These are phyloP conservation scores for Colletotrichum phormii DNA, from an alignment of 2,329 filamentous ascomycete species.

Conservation along the genomic window DNA sequence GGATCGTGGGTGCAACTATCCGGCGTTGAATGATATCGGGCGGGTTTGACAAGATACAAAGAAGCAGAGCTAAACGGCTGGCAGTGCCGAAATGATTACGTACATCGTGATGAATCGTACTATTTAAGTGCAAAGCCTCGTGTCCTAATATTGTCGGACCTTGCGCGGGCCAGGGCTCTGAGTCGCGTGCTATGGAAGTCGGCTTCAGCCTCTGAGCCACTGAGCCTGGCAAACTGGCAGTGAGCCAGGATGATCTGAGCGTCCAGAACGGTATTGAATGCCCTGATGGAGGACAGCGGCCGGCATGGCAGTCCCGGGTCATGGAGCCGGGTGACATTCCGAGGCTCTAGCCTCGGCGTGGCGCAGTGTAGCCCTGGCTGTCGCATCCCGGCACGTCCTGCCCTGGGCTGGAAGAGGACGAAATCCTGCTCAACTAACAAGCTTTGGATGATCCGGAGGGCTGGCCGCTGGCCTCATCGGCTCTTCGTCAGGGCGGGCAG, in stretches of 20 bases:
- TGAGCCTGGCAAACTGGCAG: not conserved
- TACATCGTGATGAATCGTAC: constrained; percentile 9
- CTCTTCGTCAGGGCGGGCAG: constrained; percentile 1
- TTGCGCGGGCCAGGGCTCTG: constrained; percentile 25
- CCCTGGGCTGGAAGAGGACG: not conserved
- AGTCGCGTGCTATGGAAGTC: constrained; percentile 19
- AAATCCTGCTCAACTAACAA: constrained; percentile 3
- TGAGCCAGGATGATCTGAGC: constrained; percentile 2
- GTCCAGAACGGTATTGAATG: constrained; percentile 1
- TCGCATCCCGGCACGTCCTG: constrained; percentile 20
- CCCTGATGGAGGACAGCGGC: constrained; percentile 24
- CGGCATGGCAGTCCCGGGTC: constrained; percentile 23
- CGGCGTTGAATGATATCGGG: not conserved
- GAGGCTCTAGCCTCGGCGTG: constrained; percentile 30
- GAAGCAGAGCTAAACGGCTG: not conserved
- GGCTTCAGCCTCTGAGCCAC: constrained; percentile 20
- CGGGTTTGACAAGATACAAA: not conserved
- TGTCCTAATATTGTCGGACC: constrained; percentile 2
- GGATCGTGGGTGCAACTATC: not conserved
- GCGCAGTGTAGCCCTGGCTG: constrained; percentile 24
- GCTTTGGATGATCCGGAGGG: constrained; percentile 31
- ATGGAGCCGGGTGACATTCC: constrained; percentile 28
- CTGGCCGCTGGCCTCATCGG: constrained; percentile 21
- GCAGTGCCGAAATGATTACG: constrained; percentile 21
- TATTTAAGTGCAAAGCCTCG: constrained; percentile 15